phyloP scores from a whole-genome alignment of 2,329 filamentous ascomycete genomes.

The Aspergillus tamarii region DNA sequence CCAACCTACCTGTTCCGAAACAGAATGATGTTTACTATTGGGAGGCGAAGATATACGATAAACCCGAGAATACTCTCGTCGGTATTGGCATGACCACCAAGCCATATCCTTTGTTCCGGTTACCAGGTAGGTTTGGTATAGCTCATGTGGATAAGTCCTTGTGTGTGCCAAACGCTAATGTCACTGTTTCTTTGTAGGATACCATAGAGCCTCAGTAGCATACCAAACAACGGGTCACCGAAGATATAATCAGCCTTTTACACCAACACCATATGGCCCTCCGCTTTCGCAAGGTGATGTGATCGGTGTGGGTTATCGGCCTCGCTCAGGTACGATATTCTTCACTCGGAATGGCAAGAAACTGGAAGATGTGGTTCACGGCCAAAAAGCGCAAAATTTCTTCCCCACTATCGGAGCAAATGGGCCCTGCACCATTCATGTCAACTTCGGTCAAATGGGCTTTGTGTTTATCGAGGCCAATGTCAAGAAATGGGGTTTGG shows the following conservation, averaged over 20 bases:
- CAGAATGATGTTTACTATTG: slow-evolving; percentile 99
- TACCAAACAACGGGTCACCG: slow-evolving; percentile 87
- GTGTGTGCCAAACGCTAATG: slow-evolving; percentile 15
- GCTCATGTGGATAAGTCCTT: neutral
- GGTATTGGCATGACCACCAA: slow-evolving; percentile 96
- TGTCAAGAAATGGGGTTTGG: slow-evolving; percentile 98
- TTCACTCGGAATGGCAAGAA: slow-evolving; percentile 99
- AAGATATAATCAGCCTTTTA: slow-evolving; percentile 91
- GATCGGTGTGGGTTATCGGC: slow-evolving; percentile 91
- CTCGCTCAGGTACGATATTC: slow-evolving; percentile 91
- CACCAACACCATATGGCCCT: slow-evolving; percentile 76
- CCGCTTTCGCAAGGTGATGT: slow-evolving; percentile 91
- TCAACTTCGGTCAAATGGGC: slow-evolving; percentile 96
- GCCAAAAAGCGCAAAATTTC: slow-evolving; percentile 92
- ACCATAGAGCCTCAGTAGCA: slow-evolving; percentile 88
- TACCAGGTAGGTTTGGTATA: slow-evolving; percentile 71
- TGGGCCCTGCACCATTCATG: slow-evolving; percentile 87
- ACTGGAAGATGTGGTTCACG: slow-evolving; percentile 90
- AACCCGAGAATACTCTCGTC: slow-evolving; percentile 83
- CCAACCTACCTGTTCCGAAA: slow-evolving; percentile 94
- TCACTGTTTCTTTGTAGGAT: slow-evolving; percentile 58
- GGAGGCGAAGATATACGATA: slow-evolving; percentile 98
- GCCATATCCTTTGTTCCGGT: slow-evolving; percentile 89
- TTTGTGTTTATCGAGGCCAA: slow-evolving; percentile 99
- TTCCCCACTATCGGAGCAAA: slow-evolving; percentile 97